Base-by-base conservation (phyloP, 164 flowering plant species). In the Liriodendron chinense region DNA sequence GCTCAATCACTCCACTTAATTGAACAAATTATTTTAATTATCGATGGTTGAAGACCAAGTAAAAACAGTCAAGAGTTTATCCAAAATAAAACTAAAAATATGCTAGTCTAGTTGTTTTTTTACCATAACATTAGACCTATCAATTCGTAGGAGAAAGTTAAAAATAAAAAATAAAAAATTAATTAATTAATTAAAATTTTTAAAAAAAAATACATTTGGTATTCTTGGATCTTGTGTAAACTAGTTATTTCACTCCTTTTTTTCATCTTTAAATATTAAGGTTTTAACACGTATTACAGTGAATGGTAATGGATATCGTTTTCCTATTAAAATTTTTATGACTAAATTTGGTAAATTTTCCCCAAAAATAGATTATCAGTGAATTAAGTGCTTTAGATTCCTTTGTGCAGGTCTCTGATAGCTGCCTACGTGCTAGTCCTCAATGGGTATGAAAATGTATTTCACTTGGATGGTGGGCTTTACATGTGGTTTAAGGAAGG, bases 401-500 rank as follows among this genome's bases (percentile, higher is more conserved):
- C 48, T 48, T 61, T 65, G 25, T 82, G 76, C 92, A 96, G 99
- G 89, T 96, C 99, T 76, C 87, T 96, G 61, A 93, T 96, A 75
- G 99, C 98, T 48, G 97, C 99, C 62, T 93, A 92, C 85, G 68
- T 96, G 89, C 89, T 96, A 3, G 96, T 93, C 65, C 96, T 93
- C 63, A 94, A 93, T 75, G 98, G 99, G 7, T 93, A 89, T 68
- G 81, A 75, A 26, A 91, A 94, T 73, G 96, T 93, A 8, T 93
- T 80, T 78, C 97, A 96, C 85, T 77, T 96, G 72, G 96, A 96
- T 79, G 99, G 98, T 2, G 98, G 99, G 22, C 87, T 96, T 18
- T 92, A 92, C 77, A 70, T 82, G 48, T 96, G 98, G 98, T 86
- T 84, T 76, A 91, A 96, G 79, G 90, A 91, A 83, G 97, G 72